These are phyloP conservation scores for Salinomyces thailandicus DNA, from an alignment of 2,329 filamentous ascomycete genomes.

Conservation along the genomic window DNA sequence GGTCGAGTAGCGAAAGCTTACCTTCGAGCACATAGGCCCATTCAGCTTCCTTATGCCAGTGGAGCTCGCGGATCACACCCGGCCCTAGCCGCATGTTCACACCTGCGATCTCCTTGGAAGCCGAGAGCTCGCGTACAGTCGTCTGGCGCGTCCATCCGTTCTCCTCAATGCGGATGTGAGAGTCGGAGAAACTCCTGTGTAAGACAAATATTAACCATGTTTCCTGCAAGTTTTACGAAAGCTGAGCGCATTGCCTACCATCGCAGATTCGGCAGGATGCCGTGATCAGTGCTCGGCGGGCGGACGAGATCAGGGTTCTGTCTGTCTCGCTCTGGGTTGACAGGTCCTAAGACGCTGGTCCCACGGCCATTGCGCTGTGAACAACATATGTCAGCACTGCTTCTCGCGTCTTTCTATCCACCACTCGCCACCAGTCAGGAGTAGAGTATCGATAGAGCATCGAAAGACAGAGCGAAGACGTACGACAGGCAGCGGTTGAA, in stretches of 20 bases:
- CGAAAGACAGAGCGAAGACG: slow-evolving; percentile 13
- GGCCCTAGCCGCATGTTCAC: slow-evolving; percentile 69
- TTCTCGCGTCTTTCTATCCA: neutral
- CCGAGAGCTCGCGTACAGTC: slow-evolving; percentile 53
- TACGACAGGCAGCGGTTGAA: slow-evolving; percentile 52
- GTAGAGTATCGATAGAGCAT: neutral
- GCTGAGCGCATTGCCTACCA: slow-evolving; percentile 37
- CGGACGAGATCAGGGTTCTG: slow-evolving; percentile 63
- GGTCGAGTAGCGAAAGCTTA: no score
- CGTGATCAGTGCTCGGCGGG: slow-evolving; percentile 63
- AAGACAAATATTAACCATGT: neutral
- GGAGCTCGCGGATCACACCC: slow-evolving; percentile 64
- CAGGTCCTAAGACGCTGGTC: slow-evolving; percentile 57
- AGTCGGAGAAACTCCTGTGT: slow-evolving; percentile 33
- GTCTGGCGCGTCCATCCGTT: slow-evolving; percentile 70
- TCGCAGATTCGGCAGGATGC: slow-evolving; percentile 58
- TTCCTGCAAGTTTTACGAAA: neutral
- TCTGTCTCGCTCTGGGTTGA: slow-evolving; percentile 55
- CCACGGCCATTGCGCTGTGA: slow-evolving; percentile 36
- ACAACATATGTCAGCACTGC: neutral
- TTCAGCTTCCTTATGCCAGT: slow-evolving; percentile 73
- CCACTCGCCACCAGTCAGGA: neutral
- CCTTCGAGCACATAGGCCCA: slow-evolving; percentile 62
- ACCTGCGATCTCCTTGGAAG: slow-evolving; percentile 59
- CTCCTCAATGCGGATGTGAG: slow-evolving; percentile 47